Evolutionary conservation across 768 basidiomycete species (phyloP), one percentile per base, ranked within the genome.

Genomic region (Tulasnella calospora): DNA sequence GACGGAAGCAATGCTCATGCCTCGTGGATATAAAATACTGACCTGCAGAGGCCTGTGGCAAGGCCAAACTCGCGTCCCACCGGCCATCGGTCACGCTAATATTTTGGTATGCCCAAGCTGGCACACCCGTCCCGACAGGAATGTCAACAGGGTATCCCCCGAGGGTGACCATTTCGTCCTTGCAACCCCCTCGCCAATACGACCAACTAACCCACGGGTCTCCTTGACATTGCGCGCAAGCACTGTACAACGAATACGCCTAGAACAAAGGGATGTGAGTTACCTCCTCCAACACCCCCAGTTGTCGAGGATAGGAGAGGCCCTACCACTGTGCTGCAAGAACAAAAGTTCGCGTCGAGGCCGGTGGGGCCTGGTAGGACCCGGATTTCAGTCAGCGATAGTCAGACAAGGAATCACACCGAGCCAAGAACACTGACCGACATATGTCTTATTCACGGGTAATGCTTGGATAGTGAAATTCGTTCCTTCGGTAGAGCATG

Each of bases 71-170:
- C 9, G 9, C 3, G 47, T 70, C 27, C 36, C 70, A 77, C 6
- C 3, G 4, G 38, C 38, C 38, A 40, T 77, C 61, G 27, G 19
- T 35, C 33, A 33, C 13, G 15, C 85, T 82, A 30, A 91, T 87
- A 77, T 89, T 87, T 41, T 88, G 83, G 79, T 88, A 92, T 17
- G 90, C 90, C 91, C 91, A 92, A 15, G 86, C 87, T 9, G 90
- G 91, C n/a, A 91, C 85, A 21, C 85, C 83, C 1, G 88, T 85
- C 10, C 86, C 87, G 0, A 81, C 78, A 3, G 91, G 90, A 71
- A 91, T 83, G 21, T 83, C 81, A 19, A 83, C 73, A 0, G 89
- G 88, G 79, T 84, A 90, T 23, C 88, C 89, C 57, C 70, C 78
- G 17, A 79, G 51, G 7, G 80, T 77, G 44, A 73, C 71, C 30